A percentile compares a stretch with the other conserved stretches of the same genome.
These are phyloP conservation scores for Trametes punicea DNA, from an alignment of 768 basidiomycete species.

Conservation along the genomic window DNA sequence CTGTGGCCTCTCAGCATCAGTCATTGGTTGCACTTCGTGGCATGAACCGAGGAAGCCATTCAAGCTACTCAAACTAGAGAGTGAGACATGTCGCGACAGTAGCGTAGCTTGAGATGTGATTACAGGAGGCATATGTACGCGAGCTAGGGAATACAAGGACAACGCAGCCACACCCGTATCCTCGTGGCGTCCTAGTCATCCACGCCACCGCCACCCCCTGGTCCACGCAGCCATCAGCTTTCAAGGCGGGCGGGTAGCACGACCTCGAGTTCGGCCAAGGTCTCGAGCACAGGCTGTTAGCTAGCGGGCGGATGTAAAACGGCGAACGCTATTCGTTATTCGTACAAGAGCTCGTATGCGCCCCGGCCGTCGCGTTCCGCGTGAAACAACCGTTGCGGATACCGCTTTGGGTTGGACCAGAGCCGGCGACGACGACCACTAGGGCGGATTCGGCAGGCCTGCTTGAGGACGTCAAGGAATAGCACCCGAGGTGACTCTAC, in stretches of 20 bases:
- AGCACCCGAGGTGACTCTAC: too few relatives aligned
- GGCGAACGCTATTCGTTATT: too few relatives aligned
- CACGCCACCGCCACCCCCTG: conserved; percentile 27
- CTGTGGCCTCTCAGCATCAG: too few relatives aligned
- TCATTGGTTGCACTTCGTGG: too few relatives aligned
- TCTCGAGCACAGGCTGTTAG: neutral
- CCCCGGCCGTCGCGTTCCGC: too few relatives aligned
- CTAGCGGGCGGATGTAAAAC: too few relatives aligned
- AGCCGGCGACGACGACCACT: neutral
- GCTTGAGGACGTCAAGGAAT: too few relatives aligned
- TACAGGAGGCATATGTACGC: neutral
- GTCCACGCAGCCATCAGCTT: neutral
- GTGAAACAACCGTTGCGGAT: neutral
- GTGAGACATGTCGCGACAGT: neutral
- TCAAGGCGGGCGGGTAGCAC: neutral
- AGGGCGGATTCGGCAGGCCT: too few relatives aligned
- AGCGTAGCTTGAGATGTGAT: neutral
- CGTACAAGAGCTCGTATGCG: too few relatives aligned
- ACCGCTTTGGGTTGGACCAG: neutral
- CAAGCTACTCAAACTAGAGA: neutral
- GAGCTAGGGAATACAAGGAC: neutral
- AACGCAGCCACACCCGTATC: conserved; percentile 1
- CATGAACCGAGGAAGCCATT: neutral
- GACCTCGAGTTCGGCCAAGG: neutral
- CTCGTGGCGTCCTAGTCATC: conserved; percentile 2